Percentiles rank a stretch among this genome's conserved stretches.
Evolutionary conservation across 2,329 filamentous ascomycete genomes (phyloP).

Genomic region (Exophiala lecanii-corni): DNA sequence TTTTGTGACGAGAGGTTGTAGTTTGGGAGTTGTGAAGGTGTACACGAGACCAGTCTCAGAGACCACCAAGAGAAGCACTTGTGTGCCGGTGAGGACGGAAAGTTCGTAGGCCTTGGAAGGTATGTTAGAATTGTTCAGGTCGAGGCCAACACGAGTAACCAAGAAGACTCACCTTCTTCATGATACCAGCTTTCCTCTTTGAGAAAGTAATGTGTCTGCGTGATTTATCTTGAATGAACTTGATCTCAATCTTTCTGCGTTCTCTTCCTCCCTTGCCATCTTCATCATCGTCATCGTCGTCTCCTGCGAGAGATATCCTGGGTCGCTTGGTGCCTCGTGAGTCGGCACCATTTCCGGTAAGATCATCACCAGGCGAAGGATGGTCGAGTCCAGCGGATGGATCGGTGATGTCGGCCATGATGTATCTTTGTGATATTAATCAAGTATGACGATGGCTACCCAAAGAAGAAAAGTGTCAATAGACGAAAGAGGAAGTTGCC

Average conservation of each 20-base stretch:
- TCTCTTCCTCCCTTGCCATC: slow-evolving; percentile 97
- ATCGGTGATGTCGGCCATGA: slow-evolving; percentile 75
- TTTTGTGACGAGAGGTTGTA: slow-evolving; percentile 96
- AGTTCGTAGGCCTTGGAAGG: slow-evolving; percentile 82
- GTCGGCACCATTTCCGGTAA: slow-evolving; percentile 65
- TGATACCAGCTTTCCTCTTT: slow-evolving; percentile 98
- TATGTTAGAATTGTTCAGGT: slow-evolving; percentile 11
- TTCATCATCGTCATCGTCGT: slow-evolving; percentile 96
- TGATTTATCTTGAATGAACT: slow-evolving; percentile 99
- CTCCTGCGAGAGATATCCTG: slow-evolving; percentile 69
- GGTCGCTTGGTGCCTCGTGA: slow-evolving; percentile 83
- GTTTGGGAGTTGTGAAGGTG: slow-evolving; percentile 96
- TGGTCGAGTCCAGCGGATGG: slow-evolving; percentile 68
- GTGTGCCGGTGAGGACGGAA: slow-evolving; percentile 94
- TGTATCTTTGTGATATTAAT: slow-evolving; percentile 28
- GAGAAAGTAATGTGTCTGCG: slow-evolving; percentile 99
- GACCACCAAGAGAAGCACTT: slow-evolving; percentile 92
- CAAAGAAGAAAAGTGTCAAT: slow-evolving; percentile 26
- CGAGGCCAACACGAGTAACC: slow-evolving; percentile 9
- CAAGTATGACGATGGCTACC: slow-evolving; percentile 17
- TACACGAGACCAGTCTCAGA: slow-evolving; percentile 97
- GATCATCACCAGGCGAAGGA: slow-evolving; percentile 68
- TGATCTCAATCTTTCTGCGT: slow-evolving; percentile 99
- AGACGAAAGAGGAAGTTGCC: slow-evolving; percentile 22
- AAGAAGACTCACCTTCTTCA: slow-evolving; percentile 85